A percentile compares a stretch with the other conserved stretches of the same genome.
Conservation (phyloP, 257 asterid genomes). For the Petrea volubilis region DNA sequence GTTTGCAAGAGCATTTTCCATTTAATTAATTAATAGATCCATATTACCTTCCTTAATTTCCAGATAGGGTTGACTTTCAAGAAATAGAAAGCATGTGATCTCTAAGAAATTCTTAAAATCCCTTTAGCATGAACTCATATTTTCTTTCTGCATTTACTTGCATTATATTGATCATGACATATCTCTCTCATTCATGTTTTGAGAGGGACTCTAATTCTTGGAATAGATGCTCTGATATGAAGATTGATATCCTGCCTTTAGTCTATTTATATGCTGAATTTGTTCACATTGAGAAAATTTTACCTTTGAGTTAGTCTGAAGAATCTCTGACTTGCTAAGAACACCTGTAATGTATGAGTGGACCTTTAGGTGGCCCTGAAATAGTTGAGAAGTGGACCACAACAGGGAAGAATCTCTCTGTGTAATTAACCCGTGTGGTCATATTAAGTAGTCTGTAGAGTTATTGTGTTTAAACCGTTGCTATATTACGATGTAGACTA, state of each 20-base stretch:
- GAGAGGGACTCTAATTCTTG: neutral
- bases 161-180: neutral
- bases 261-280: neutral
- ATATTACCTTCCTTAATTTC: neutral
- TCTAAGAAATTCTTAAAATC: neutral
- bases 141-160: neutral
- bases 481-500: neutral
- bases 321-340: too few species aligned
- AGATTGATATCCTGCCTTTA: neutral
- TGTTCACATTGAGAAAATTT: neutral
- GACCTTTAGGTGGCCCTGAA: neutral
- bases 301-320: neutral
- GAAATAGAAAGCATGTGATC: neutral
- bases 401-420: neutral
- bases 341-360: too few species aligned
- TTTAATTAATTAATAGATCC: neutral
- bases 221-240: neutral
- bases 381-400: neutral
- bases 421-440: neutral
- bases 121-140: neutral
- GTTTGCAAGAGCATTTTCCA: neutral
- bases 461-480: neutral
- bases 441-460: neutral
- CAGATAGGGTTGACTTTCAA: neutral
- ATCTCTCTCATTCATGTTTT: neutral